Percentiles rank a stretch among this genome's conserved stretches.
These are phyloP conservation scores for Pholiota molesta DNA, from an alignment of 768 basidiomycete genomes.

Conservation along the genomic window DNA sequence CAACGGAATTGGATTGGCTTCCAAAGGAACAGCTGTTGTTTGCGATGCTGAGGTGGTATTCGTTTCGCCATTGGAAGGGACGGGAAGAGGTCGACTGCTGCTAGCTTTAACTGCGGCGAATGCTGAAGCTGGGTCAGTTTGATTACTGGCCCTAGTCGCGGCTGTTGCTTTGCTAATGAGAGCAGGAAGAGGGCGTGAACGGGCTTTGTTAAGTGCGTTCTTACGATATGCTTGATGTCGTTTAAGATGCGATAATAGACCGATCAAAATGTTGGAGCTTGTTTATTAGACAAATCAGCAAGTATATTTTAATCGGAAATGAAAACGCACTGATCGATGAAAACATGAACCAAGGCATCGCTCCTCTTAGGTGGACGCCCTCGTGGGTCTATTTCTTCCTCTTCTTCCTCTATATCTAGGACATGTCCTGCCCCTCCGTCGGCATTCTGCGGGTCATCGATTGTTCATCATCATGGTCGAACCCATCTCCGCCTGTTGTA, in stretches of 20 bases:
- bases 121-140: slow-evolving; percentile 18
- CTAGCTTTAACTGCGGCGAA: slow-evolving; percentile 26
- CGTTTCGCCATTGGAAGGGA: slow-evolving; percentile 15
- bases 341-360: slow-evolving; percentile 45
- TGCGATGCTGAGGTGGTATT: slow-evolving; percentile 1
- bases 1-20: slow-evolving; percentile 33
- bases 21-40: slow-evolving; percentile 7
- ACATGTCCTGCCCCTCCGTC: slow-evolving; percentile 3
- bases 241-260: slow-evolving; percentile 72
- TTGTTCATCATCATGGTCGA: slow-evolving; percentile 18
- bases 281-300: slow-evolving; percentile 34
- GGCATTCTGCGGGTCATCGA: slow-evolving; percentile 2
- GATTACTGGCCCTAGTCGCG: slow-evolving; percentile 10
- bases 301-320: background rate
- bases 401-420: slow-evolving; percentile 31
- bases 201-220: slow-evolving; percentile 3
- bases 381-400: slow-evolving; percentile 38
- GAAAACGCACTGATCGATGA: slow-evolving; percentile 61
- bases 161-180: slow-evolving; percentile 18
- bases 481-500: slow-evolving; percentile 14
- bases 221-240: slow-evolving; percentile 31
- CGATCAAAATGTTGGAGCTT: slow-evolving; percentile 89
- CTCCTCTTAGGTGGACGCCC: slow-evolving; percentile 32
- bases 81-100: slow-evolving; percentile 23
- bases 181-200: slow-evolving; percentile 20